Evolutionary conservation across 1,139 yeast species (phyloP).

Genomic region (Taiozyma onychis): DNA sequence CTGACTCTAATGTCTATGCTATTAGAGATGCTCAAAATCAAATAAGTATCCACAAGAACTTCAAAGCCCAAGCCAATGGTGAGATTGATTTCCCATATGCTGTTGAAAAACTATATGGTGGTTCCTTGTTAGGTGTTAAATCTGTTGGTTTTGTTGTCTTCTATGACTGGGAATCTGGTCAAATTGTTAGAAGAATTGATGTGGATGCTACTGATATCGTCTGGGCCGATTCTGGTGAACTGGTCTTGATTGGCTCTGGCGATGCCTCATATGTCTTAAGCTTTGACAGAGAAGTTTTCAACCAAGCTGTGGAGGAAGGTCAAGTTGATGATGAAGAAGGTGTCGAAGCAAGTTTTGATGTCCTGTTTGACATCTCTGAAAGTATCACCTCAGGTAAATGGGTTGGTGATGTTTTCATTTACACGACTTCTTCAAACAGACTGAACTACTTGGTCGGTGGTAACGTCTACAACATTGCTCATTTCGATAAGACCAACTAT

Average conservation of each 20-base stretch:
- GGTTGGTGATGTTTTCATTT: conserved; percentile 95
- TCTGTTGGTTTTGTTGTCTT: conserved; percentile 78
- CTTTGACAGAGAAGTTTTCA: conserved; percentile 63
- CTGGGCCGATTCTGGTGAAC: conserved; percentile 94
- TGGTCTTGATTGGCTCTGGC: conserved; percentile 70
- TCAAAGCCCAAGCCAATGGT: conserved; percentile 66
- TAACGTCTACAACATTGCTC: conserved; percentile 85
- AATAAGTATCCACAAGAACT: conserved; percentile 74
- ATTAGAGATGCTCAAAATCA: conserved; percentile 63
- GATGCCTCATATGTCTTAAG: conserved; percentile 79
- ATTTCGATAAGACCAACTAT: conserved; percentile 84
- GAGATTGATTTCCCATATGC: conserved; percentile 64
- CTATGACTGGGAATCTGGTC: conserved; percentile 91
- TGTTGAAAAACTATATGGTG: conserved; percentile 81
- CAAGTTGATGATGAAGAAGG: conserved; percentile 77
- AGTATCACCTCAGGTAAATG: conserved; percentile 84
- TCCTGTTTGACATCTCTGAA: conserved; percentile 76
- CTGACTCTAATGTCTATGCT: conserved; percentile 84
- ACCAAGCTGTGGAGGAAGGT: conserved; percentile 55
- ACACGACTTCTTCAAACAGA: conserved; percentile 81
- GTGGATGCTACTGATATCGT: conserved; percentile 76
- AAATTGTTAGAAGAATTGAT: conserved; percentile 75
- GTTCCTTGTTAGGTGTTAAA: conserved; percentile 78
- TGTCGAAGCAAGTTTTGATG: conserved; percentile 80
- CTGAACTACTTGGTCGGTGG: conserved; percentile 95